These are phyloP conservation scores for Ambrosia trifida DNA, from an alignment of 129 eudicot genomes.

Conservation along the genomic window DNA sequence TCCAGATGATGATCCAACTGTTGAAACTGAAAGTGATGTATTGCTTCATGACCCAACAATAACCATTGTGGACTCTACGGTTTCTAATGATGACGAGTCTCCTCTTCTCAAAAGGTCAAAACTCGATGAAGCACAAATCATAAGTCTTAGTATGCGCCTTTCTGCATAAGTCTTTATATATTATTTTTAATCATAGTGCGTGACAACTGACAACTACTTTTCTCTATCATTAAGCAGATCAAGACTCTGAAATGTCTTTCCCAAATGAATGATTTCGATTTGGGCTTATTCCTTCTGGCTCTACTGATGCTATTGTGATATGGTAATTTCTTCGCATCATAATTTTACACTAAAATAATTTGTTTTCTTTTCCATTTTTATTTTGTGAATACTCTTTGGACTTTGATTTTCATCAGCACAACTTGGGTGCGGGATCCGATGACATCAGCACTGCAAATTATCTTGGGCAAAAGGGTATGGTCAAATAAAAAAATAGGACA, in stretches of 20 bases:
- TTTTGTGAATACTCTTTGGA: conserved; percentile 21
- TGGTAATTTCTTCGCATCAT: conserved; percentile 54
- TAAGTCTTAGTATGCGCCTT: conserved; percentile 50
- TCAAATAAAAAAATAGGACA: conserved; percentile 1
- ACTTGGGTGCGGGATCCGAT: conserved; percentile 91
- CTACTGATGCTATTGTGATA: conserved; percentile 94
- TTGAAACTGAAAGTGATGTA: conserved; percentile 37
- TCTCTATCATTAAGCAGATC: conserved; percentile 44
- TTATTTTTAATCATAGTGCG: neutral
- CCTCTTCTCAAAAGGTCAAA: conserved; percentile 57
- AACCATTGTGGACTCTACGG: conserved; percentile 40
- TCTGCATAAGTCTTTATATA: conserved; percentile 11
- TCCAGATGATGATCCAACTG: conserved; percentile 46
- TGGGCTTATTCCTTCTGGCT: conserved; percentile 95
- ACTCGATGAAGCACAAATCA: conserved; percentile 35
- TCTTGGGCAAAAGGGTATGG: conserved; percentile 83
- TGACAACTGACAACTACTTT: conserved; percentile 11
- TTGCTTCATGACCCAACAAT: conserved; percentile 40
- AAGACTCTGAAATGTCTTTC: conserved; percentile 55
- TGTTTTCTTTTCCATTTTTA: neutral
- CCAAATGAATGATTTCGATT: conserved; percentile 79
- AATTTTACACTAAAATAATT: neutral
- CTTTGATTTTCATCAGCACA: conserved; percentile 49
- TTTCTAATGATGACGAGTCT: conserved; percentile 53
- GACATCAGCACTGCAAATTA: conserved; percentile 92